These are phyloP conservation scores for Torulaspora maleeae DNA, from an alignment of 805 yeast genomes.

Conservation along the genomic window DNA sequence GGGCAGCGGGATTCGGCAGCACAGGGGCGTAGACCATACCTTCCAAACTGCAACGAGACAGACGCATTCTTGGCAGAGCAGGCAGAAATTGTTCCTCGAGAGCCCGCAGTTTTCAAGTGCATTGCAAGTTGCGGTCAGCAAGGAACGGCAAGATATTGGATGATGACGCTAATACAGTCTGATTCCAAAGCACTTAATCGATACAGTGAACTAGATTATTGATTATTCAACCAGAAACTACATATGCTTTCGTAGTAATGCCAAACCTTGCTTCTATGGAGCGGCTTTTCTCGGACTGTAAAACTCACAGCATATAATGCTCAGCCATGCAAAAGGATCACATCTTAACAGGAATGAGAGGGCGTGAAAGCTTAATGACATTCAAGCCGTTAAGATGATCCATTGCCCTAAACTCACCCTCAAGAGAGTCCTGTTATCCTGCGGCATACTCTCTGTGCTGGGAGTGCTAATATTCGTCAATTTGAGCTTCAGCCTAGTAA, in stretches of 20 bases:
- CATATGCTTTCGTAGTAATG: too few relatives aligned
- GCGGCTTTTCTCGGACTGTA: neutral
- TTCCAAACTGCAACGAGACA: neutral
- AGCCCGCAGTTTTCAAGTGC: too few relatives aligned
- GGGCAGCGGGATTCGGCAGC: conserved; percentile 87
- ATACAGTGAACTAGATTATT: too few relatives aligned
- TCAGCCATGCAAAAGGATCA: neutral
- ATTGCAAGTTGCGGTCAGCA: too few relatives aligned
- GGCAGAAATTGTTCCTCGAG: too few relatives aligned
- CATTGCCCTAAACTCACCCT: neutral
- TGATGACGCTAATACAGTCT: too few relatives aligned
- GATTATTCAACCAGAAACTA: too few relatives aligned
- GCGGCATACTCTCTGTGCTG: conserved; percentile 2
- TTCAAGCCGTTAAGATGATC: neutral
- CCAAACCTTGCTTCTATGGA: neutral
- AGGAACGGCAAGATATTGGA: too few relatives aligned
- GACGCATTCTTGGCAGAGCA: neutral
- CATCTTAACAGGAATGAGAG: neutral
- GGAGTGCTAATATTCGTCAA: neutral
- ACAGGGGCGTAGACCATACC: conserved; percentile 63
- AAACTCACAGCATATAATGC: neutral
- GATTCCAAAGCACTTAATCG: too few relatives aligned
- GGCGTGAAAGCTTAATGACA: neutral
- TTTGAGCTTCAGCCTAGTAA: neutral
- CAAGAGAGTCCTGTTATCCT: conserved; percentile 1